phyloP scores from a whole-genome alignment of 768 basidiomycete species.

The Mycena crocata region DNA sequence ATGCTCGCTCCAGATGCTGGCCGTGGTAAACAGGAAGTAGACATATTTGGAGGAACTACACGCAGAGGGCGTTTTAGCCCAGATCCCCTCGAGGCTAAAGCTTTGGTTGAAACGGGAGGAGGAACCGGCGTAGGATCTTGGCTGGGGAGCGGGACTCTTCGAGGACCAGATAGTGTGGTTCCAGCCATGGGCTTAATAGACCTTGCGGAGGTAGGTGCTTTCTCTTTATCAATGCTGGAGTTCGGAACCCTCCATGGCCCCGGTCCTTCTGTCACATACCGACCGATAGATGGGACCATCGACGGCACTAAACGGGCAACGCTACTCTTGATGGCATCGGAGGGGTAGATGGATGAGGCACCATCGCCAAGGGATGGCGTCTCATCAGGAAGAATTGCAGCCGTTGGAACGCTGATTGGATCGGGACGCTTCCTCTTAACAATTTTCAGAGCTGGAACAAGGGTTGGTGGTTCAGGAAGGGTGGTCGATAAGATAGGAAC shows the following conservation, averaged over 20 bases:
- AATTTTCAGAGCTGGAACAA: slow-evolving; percentile 60
- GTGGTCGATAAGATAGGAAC: slow-evolving; percentile 22
- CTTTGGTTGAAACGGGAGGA: slow-evolving; percentile 14
- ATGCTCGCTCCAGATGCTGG: slow-evolving; percentile 9
- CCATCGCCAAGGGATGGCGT: not conserved
- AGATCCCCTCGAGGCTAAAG: not conserved
- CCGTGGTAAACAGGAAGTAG: slow-evolving; percentile 22
- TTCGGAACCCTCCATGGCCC: slow-evolving; percentile 54
- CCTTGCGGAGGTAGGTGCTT: not conserved
- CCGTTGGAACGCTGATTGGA: slow-evolving; percentile 18
- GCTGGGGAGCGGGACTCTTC: slow-evolving; percentile 21
- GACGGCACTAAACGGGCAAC: slow-evolving; percentile 5
- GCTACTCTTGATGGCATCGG: not conserved
- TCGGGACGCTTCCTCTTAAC: slow-evolving; percentile 53
- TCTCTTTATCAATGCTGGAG: slow-evolving; percentile 10
- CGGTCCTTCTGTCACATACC: slow-evolving; percentile 32
- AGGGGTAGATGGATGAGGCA: not conserved
- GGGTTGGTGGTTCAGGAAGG: slow-evolving; percentile 45
- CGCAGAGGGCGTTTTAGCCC: slow-evolving; percentile 30
- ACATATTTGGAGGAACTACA: slow-evolving; percentile 18
- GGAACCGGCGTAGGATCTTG: slow-evolving; percentile 2
- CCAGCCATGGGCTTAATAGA: slow-evolving; percentile 8
- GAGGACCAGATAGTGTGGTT: slow-evolving; percentile 21
- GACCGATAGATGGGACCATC: not conserved
- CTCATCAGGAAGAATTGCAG: not conserved